Evolutionary conservation across 2,329 filamentous ascomycete species (phyloP).

Genomic region (Fusarium keratoplasticum): DNA sequence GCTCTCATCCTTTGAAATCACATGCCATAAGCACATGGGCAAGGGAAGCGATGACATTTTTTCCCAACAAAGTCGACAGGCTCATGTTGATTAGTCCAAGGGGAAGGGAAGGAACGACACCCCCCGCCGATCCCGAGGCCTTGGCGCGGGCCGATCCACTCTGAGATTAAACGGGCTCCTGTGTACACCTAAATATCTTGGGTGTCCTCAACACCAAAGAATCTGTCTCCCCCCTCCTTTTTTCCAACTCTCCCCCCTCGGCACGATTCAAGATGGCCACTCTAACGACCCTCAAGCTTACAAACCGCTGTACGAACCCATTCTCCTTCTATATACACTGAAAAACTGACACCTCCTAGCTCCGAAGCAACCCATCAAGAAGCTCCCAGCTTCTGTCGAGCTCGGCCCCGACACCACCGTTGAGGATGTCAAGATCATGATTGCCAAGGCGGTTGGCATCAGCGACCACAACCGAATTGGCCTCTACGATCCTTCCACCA

Average conservation of each 20-base stretch:
- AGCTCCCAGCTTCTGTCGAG: constrained; percentile 64
- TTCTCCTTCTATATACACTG: neutral
- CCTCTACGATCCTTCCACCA: constrained; percentile 69
- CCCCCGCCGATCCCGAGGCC: constrained; percentile 22
- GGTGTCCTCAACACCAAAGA: constrained; percentile 26
- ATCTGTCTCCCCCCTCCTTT: neutral
- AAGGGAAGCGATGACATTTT: constrained; percentile 9
- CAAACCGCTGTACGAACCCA: constrained; percentile 51
- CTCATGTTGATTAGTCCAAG: constrained; percentile 12
- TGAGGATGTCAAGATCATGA: constrained; percentile 68
- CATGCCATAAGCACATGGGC: constrained; percentile 10
- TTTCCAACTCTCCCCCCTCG: constrained; percentile 8
- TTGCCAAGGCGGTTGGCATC: constrained; percentile 64
- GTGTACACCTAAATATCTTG: constrained; percentile 8
- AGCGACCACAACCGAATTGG: constrained; percentile 72
- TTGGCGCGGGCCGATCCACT: constrained; percentile 2
- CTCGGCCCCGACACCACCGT: constrained; percentile 64
- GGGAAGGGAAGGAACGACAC: constrained; percentile 8
- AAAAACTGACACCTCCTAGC: constrained; percentile 44
- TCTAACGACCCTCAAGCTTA: constrained; percentile 56
- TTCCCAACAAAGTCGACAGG: constrained; percentile 5
- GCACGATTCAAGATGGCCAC: constrained; percentile 44
- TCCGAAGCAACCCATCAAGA: constrained; percentile 64
- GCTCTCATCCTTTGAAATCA: neutral
- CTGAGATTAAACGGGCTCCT: constrained; percentile 5